Evolutionary conservation across 2,329 filamentous ascomycete species (phyloP).

Genomic region (Periconia sp.): DNA sequence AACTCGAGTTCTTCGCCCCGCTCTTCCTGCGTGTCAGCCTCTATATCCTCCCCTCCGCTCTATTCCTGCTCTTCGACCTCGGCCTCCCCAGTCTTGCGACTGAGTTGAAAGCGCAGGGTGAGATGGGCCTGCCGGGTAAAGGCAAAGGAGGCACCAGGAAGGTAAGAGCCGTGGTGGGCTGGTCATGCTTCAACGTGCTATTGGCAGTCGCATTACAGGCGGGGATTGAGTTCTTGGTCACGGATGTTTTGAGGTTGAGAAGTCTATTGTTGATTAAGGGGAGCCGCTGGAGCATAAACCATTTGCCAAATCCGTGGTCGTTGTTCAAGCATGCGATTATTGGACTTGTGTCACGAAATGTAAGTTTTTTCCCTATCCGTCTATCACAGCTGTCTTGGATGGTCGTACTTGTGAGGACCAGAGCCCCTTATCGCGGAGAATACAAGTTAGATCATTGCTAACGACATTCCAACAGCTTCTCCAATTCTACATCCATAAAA

Average conservation of each 20-base stretch:
- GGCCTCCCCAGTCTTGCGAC: slow-evolving; percentile 71
- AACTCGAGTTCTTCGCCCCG: slow-evolving; percentile 76
- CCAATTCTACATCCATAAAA: slow-evolving; percentile 77
- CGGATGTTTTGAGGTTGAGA: slow-evolving; percentile 57
- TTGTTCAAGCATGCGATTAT: slow-evolving; percentile 62
- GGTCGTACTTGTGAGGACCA: too few species aligned
- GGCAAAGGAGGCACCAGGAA: slow-evolving; percentile 48
- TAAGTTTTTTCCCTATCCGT: slow-evolving; percentile 39
- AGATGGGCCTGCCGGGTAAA: slow-evolving; percentile 53
- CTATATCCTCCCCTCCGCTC: slow-evolving; percentile 73
- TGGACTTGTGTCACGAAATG: slow-evolving; percentile 64
- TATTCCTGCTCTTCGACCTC: slow-evolving; percentile 76
- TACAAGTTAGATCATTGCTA: too few species aligned
- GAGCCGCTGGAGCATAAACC: slow-evolving; percentile 65
- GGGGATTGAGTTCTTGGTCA: slow-evolving; percentile 61
- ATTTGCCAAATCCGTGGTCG: slow-evolving; percentile 68
- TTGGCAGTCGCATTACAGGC: slow-evolving; percentile 62
- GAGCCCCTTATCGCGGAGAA: too few species aligned
- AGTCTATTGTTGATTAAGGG: slow-evolving; percentile 65
- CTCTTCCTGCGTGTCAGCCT: slow-evolving; percentile 71
- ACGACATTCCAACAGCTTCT: slow-evolving; percentile 59
- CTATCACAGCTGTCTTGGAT: too few species aligned
- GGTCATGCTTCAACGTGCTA: slow-evolving; percentile 62
- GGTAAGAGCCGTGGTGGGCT: slow-evolving; percentile 58
- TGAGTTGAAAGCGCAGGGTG: slow-evolving; percentile 71